Evolutionary conservation across 83 land plant genomes (phyloP).

Genomic region (Diphasiastrum complanatum): DNA sequence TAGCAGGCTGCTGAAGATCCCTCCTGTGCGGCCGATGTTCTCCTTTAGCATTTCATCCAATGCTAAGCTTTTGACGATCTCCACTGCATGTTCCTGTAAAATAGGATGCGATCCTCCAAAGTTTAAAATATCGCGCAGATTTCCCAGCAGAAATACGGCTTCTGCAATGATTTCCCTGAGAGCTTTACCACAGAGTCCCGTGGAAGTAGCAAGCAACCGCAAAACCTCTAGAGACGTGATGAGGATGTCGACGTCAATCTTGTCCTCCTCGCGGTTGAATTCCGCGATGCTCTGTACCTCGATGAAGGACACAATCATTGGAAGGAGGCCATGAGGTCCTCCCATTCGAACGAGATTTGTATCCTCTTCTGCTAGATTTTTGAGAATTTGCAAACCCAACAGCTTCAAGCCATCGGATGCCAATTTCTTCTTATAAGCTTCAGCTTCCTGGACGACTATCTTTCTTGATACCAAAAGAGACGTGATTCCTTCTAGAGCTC

Average conservation of each 20-base stretch:
- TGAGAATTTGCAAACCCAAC: neutral
- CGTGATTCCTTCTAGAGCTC: too few species aligned
- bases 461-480: too few species aligned
- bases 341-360: neutral
- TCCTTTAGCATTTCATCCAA: neutral
- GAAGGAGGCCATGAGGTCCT: neutral
- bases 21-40: neutral
- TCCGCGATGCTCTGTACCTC: neutral
- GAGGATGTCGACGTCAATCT: neutral
- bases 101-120: constrained; percentile 2
- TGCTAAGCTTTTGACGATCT: neutral
- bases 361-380: neutral
- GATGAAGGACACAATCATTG: neutral
- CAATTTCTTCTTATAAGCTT: neutral
- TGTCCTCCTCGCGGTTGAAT: neutral
- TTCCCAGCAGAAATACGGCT: neutral
- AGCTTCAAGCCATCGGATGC: neutral
- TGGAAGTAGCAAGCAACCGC: neutral
- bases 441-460: neutral
- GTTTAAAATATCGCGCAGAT: neutral
- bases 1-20: neutral
- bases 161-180: too few species aligned
- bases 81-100: neutral
- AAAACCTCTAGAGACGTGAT: neutral
- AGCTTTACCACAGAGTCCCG: neutral